Evolutionary conservation across 1,139 yeast species (phyloP).

Genomic region (Blastobotrys niveus): DNA sequence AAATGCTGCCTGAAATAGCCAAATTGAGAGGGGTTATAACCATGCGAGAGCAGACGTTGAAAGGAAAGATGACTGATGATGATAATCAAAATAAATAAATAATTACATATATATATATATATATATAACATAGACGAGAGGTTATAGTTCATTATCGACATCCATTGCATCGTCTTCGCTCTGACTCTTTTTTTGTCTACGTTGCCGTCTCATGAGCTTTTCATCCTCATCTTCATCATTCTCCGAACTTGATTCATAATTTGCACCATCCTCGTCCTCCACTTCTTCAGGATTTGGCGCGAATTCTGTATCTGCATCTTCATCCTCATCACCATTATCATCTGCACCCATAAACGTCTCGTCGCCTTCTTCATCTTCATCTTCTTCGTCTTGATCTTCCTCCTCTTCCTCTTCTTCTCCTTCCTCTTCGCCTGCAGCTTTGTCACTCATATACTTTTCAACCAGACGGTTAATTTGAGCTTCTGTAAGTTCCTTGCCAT

Average conservation of each 20-base stretch:
- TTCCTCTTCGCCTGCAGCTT: not conserved
- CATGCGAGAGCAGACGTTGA: not conserved
- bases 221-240: slow-evolving; percentile 3
- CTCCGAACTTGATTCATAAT: not conserved
- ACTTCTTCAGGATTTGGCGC: slow-evolving; percentile 6
- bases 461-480: slow-evolving; percentile 22
- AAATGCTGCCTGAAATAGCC: not conserved
- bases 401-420: slow-evolving; percentile 21
- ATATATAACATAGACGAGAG: no score
- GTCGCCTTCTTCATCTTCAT: slow-evolving; percentile 26
- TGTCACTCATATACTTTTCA: slow-evolving; percentile 15
- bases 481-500: slow-evolving; percentile 21
- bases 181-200: no score
- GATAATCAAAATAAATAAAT: not conserved
- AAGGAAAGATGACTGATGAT: not conserved
- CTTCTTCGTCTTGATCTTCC: slow-evolving; percentile 29
- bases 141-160: no score
- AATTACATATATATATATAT: no score
- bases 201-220: not conserved
- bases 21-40: not conserved
- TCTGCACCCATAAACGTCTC: slow-evolving; percentile 27
- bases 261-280: not conserved
- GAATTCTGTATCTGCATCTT: not conserved
- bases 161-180: not conserved
- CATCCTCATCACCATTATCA: slow-evolving; percentile 22